These are phyloP conservation scores for Psidium guajava DNA, from an alignment of 345 rosid species.

Conservation along the genomic window DNA sequence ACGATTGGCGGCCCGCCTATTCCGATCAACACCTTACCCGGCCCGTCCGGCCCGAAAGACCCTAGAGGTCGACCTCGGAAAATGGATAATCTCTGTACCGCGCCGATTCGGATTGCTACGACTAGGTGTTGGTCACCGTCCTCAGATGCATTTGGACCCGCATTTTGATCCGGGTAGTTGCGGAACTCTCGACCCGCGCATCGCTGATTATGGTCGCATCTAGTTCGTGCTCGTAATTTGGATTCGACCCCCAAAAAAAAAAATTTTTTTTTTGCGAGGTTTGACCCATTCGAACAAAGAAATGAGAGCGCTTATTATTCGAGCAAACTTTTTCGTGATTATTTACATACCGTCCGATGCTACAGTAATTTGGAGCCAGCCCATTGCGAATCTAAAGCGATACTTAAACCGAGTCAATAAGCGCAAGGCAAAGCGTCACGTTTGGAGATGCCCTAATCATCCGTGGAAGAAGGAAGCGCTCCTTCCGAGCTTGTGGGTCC, in stretches of 20 bases:
- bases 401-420: neutral
- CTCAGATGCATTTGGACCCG: too few relatives aligned
- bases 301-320: neutral
- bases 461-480: neutral
- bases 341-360: neutral
- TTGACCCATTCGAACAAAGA: too few relatives aligned
- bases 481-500: too few relatives aligned
- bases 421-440: neutral
- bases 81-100: fast-evolving
- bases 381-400: neutral
- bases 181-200: neutral
- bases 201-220: neutral
- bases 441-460: neutral
- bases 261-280: too few relatives aligned
- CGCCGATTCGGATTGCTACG: fast-evolving
- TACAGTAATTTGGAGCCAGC: neutral
- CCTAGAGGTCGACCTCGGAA: neutral
- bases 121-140: fast-evolving
- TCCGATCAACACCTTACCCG: neutral
- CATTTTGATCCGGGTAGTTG: too few relatives aligned
- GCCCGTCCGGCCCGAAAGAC: neutral
- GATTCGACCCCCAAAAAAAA: too few relatives aligned
- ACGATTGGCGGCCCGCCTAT: neutral
- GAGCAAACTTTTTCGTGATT: neutral
- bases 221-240: neutral